A percentile compares a stretch with the other conserved stretches of the same genome.
Evolutionary conservation across 495 filamentous ascomycete genomes (phyloP).

Genomic region (Aspergillus mulundensis): DNA sequence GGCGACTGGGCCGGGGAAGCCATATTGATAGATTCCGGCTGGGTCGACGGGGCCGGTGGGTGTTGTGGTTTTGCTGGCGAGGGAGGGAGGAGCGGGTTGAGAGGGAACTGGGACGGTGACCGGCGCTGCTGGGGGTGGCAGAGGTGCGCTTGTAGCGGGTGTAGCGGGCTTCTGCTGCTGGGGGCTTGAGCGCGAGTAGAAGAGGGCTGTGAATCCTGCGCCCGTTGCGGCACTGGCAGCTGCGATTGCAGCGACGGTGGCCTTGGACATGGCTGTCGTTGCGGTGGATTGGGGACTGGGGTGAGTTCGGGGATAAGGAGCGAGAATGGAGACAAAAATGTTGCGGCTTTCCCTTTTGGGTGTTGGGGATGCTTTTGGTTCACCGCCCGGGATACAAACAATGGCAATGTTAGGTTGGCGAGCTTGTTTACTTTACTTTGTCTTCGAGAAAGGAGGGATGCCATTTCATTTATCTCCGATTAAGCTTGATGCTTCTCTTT

Average conservation of each 20-base stretch:
- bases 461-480: not conserved
- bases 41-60: constrained; percentile 66
- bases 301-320: not conserved
- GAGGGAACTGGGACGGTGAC: constrained; percentile 24
- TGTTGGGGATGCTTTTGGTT: not conserved
- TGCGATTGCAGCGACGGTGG: constrained; percentile 81
- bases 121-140: constrained; percentile 12
- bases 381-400: not conserved
- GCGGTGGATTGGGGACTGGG: not conserved
- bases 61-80: constrained; percentile 33
- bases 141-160: constrained; percentile 15
- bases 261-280: constrained; percentile 64
- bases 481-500: not conserved
- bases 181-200: constrained; percentile 57
- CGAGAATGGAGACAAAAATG: not conserved
- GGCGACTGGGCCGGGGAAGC: constrained; percentile 86
- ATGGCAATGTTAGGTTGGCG: not conserved
- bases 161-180: constrained; percentile 39
- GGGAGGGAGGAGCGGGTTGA: constrained; percentile 35
- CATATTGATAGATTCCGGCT: constrained; percentile 88
- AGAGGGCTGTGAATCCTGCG: constrained; percentile 73
- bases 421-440: not conserved
- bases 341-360: not conserved
- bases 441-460: not conserved
- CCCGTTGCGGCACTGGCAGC: constrained; percentile 86